Base-by-base conservation (phyloP, 768 basidiomycete genomes). In the Lactifluus volemus region DNA sequence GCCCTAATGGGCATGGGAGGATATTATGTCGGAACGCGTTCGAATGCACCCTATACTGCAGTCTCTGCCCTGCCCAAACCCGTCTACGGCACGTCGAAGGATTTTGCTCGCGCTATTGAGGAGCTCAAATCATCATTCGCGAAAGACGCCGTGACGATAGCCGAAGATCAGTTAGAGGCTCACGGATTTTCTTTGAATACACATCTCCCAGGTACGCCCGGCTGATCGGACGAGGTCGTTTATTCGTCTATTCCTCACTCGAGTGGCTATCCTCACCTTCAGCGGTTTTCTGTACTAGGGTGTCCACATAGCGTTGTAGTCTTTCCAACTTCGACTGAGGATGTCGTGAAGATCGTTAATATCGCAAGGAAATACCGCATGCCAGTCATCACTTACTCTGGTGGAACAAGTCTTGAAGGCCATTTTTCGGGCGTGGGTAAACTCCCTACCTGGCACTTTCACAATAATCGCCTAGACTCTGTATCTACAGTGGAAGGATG, bases 381-480 rank as follows among this genome's bases (percentile, higher is more conserved):
- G 74, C 93, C 93, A 0, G 72, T 95, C 21, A 82, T 81, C 1
- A 81, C 91, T 2, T 93, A 86, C 71, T 84, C 85, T 0, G 92
- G 89, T 10, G 92, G 86, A 1, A 95, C 92, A 0, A 84, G 81
- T 67, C 71, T 95, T 25, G 92, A 94, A 69, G 91, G 91, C 0
- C 86, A 91, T 63, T 84, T 80, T 63, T 75, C 79, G 41, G 83
- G 82, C 32, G 88, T 89, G 65, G 60, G 82, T 72, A 49, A 17
- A 34, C 62, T 45, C 21, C 19, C 15, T 29, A 17, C 14, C 32
- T 41, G 19, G 19, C 17, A 15, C 10, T 17, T 58, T 2, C 42
- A 15, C 5, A 34, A 32, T 17, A 9, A 14, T 41, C 19, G 1
- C 21, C 39, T 48, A 34, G 9, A 29, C 29, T 34, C 25, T 39